A percentile compares a stretch with the other conserved stretches of the same genome.
phyloP scores from a whole-genome alignment of 1,284 basidiomycete species.

The Ustilago crameri region DNA sequence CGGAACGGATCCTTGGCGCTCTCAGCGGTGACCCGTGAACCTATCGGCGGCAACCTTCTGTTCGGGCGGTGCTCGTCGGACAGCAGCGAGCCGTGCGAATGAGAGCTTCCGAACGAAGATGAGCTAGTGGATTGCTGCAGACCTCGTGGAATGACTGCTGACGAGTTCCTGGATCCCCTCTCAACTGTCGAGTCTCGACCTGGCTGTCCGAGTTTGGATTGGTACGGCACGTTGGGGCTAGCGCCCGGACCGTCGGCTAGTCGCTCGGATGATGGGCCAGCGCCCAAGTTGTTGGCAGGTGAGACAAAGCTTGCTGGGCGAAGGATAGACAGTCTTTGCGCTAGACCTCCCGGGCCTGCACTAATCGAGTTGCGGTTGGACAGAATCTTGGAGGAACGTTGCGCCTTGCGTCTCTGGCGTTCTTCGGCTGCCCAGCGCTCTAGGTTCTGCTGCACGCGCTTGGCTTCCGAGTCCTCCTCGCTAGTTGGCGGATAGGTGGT shows the following conservation, averaged over 20 bases:
- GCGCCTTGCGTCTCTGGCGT: slow-evolving; percentile 52
- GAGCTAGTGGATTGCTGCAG: slow-evolving; percentile 25
- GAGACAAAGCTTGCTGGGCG: slow-evolving; percentile 11
- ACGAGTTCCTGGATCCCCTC: slow-evolving; percentile 16
- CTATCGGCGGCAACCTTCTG: slow-evolving; percentile 32
- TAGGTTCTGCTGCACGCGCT: slow-evolving; percentile 52
- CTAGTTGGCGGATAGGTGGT: slow-evolving; percentile 49
- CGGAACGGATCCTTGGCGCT: slow-evolving; percentile 32
- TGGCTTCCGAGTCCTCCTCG: slow-evolving; percentile 52
- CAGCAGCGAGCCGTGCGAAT: slow-evolving; percentile 20
- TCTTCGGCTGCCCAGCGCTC: slow-evolving; percentile 60
- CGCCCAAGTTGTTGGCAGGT: slow-evolving; percentile 28
- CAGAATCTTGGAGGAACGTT: slow-evolving; percentile 42
- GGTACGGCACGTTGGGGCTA: slow-evolving; percentile 17
- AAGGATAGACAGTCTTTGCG: slow-evolving; percentile 33
- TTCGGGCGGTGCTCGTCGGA: slow-evolving; percentile 43
- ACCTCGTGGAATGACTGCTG: slow-evolving; percentile 10
- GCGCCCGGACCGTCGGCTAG: slow-evolving; percentile 29
- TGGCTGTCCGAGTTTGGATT: slow-evolving; percentile 1
- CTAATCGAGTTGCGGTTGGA: slow-evolving; percentile 21
- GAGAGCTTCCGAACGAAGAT: slow-evolving; percentile 31
- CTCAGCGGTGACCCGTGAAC: slow-evolving; percentile 28
- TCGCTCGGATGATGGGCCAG: slow-evolving; percentile 43
- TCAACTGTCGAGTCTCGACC: slow-evolving; percentile 8
- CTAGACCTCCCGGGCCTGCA: slow-evolving; percentile 10